Base-by-base conservation (phyloP, 495 filamentous ascomycete genomes). In the Cercophora newfieldiana region DNA sequence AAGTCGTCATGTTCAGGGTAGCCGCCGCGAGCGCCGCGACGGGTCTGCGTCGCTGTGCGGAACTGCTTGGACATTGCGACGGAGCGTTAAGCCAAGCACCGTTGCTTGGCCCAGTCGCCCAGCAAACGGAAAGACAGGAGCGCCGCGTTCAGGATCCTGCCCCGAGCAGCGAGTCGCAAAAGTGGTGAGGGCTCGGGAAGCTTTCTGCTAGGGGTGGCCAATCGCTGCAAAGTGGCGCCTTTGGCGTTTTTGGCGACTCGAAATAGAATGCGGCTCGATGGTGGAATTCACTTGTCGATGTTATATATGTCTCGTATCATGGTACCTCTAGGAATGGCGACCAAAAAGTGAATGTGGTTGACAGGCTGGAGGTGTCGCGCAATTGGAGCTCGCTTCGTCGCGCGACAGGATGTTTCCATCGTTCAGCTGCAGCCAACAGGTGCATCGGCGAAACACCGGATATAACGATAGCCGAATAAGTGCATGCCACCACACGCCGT, bases 1-100 rank as follows among this genome's bases (percentile, higher is more conserved):
- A 97, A 95, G 70, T 97, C 88, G 81, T 99, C 96, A 74, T 97
- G 92, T 71, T 98, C 95, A 51, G 90, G 86, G 73, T 90, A 89
- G 61, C 83, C 85, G 44, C 86, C 80, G 25, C 91, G 88, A 54
- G 89, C 89, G 71, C 91, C 85, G 61, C 88, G 88, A 68, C 90
- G 88, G 66, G 87, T 90, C 71, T 83, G 85, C 66, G 81, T 87
- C 72, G 81, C 87, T 67, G 88, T 87, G 63, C 81, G 77, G 65
- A 82, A 81, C 72, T 85, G 72, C 50, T 75, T 63, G 19, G 48
- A 66, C 14, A 64, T 58, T 8, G 48, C 29, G 33, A 18, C 19
- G 14, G 30, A 12, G 12, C 7, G 61, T 14, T 4, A 14, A 7
- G 1, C 29, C 26, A n/a, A 58, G 26, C 29, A 8, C 7, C 10